These are phyloP conservation scores for Lasiodiplodia sp. DNA, from an alignment of 2,329 filamentous ascomycete species.

Conservation along the genomic window DNA sequence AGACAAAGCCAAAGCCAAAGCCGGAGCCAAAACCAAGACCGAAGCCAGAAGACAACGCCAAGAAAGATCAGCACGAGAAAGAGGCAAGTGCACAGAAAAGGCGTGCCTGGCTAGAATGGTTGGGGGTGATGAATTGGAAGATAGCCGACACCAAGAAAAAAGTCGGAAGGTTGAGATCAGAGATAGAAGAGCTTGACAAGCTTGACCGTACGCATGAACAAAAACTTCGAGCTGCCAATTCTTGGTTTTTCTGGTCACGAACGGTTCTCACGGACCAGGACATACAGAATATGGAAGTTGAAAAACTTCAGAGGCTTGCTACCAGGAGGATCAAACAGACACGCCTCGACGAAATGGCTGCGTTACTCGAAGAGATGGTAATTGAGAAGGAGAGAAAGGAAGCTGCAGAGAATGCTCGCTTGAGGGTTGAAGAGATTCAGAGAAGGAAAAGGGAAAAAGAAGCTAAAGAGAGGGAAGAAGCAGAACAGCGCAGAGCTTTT, in stretches of 20 bases:
- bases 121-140: background rate
- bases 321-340: background rate
- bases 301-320: slow-evolving; percentile 1
- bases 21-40: background rate
- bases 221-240: background rate
- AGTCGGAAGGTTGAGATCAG: background rate
- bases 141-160: background rate
- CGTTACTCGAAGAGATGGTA: background rate
- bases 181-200: background rate
- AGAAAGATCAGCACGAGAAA: background rate
- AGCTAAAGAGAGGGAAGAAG: background rate
- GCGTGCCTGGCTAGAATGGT: background rate
- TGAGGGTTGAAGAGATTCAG: background rate
- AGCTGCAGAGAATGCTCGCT: background rate
- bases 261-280: background rate
- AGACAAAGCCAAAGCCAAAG: background rate
- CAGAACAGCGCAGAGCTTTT: background rate
- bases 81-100: background rate
- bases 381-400: background rate
- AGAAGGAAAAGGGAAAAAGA: background rate
- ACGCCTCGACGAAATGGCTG: background rate
- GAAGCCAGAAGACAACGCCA: background rate
- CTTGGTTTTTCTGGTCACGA: background rate
- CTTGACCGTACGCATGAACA: background rate
- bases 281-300: background rate